Base-by-base conservation (phyloP, 164 flowering plant species). In the Aristolochia californica region DNA sequence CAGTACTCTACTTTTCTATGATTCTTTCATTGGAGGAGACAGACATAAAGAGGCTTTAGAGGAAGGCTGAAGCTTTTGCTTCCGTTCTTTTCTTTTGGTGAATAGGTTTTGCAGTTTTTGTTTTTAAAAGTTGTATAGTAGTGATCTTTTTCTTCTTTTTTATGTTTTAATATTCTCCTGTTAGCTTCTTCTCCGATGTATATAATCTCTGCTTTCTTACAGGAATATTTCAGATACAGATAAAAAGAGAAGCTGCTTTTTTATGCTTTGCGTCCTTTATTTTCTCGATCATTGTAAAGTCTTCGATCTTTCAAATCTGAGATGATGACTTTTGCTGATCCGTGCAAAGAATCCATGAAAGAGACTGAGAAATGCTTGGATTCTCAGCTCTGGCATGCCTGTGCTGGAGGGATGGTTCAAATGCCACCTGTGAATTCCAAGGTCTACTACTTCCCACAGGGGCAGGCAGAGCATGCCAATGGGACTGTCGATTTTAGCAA, bases 301-400 rank as follows among this genome's bases (percentile, higher is more conserved):
- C 23, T 17, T 47, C 4, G 20, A n/a, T 16, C 20, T 48, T 16
- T 13, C 51, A 48, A 50, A 11, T 50, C 26, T 9, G 27, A 22
- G 43, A 43, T 62, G 63, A 34, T 57, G n/a, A 45, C 60, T 9
- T 65, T 70, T 43, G 43, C 43, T 44, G 66, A 61, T 55, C 27
- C 57, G 30, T 11, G 14, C 14, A 56, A 48, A n/a, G 43, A 53
- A 49, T 28, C 60, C 43, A 43, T 76, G 77, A 73, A 69, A 62
- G 84, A 82, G 60, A 34, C 40, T 9, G 91, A 83, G 77, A 85
- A 75, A 66, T 67, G 81, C 64, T 71, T 91, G 74, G 97, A 91
- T 75, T 78, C 96, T 50, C 90, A 87, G 61, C 77, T 93, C 45
- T 93, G 99, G 99, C 97, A 93, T 47, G 97, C 95, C 45, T 93